Evolutionary conservation across 805 yeast species (phyloP).

Genomic region (Sugiyamaella smithiae): DNA sequence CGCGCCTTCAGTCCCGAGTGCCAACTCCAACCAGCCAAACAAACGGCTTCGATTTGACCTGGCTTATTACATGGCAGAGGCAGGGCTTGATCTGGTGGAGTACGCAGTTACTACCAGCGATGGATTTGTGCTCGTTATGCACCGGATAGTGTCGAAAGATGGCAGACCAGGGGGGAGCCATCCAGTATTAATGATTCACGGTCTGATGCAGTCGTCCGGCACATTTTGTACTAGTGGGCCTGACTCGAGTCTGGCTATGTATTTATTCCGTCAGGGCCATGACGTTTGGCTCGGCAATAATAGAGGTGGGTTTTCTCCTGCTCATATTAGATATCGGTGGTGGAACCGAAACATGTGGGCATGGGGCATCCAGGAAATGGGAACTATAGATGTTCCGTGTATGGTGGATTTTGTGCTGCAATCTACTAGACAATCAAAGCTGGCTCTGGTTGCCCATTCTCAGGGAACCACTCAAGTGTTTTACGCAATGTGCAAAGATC

Average conservation of each 20-base stretch:
- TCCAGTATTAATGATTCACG: conserved; percentile 81
- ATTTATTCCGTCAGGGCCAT: conserved; percentile 54
- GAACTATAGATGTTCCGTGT: conserved; percentile 70
- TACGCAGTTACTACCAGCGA: conserved; percentile 69
- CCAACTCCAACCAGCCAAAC: too few relatives aligned
- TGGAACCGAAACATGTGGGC: conserved; percentile 70
- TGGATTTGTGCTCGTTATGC: conserved; percentile 69
- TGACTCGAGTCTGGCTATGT: conserved; percentile 64
- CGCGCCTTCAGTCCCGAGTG: too few relatives aligned
- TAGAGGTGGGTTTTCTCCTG: conserved; percentile 78
- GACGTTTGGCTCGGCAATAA: conserved; percentile 94
- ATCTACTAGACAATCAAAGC: conserved; percentile 34
- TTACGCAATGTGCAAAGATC: conserved; percentile 55
- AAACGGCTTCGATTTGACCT: conserved; percentile 57
- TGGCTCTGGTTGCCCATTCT: conserved; percentile 77
- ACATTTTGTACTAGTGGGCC: conserved; percentile 79
- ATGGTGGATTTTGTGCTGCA: conserved; percentile 59
- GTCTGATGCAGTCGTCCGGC: conserved; percentile 82
- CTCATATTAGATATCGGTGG: conserved; percentile 50
- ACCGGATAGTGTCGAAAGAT: conserved; percentile 56
- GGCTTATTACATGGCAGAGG: conserved; percentile 61
- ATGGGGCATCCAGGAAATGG: conserved; percentile 89
- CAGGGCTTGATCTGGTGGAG: conserved; percentile 58
- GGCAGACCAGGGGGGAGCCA: conserved; percentile 33
- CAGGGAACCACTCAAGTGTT: conserved; percentile 92